phyloP scores from a whole-genome alignment of 345 rosid species.

The Mercurialis annua region DNA sequence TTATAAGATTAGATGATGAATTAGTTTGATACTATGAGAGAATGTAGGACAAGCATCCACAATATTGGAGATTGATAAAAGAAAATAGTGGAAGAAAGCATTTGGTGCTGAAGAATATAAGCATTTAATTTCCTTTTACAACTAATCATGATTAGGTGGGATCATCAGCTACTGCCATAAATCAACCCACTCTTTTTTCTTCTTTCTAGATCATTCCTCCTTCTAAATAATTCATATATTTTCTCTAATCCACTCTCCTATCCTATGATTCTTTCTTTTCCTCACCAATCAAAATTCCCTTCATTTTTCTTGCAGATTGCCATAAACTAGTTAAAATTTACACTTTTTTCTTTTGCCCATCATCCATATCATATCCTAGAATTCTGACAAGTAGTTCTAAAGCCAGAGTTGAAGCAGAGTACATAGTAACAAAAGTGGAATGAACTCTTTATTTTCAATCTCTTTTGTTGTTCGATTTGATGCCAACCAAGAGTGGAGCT shows the following conservation, averaged over 20 bases:
- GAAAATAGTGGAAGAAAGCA: constrained; percentile 20
- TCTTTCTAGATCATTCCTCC: constrained; percentile 3
- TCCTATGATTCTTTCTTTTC: background rate
- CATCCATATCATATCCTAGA: constrained; percentile 2
- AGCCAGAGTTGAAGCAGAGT: background rate
- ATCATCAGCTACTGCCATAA: constrained; percentile 41
- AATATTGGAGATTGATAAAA: background rate
- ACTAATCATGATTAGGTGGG: constrained; percentile 36
- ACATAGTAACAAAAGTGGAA: constrained; percentile 14
- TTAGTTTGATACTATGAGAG: background rate
- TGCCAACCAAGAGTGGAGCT: constrained; percentile 7
- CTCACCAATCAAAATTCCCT: background rate
- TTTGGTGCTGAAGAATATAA: constrained; percentile 47
- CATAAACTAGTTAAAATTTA: background rate
- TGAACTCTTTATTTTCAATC: constrained; percentile 37
- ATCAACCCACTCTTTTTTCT: constrained; percentile 11
- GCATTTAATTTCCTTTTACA: constrained; percentile 14
- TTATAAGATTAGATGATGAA: background rate
- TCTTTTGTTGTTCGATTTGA: constrained; percentile 46
- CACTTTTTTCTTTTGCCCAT: background rate
- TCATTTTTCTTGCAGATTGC: constrained; percentile 5
- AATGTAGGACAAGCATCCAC: no score
- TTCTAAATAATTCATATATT: constrained; percentile 14
- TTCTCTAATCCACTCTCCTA: constrained; percentile 9
- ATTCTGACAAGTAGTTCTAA: background rate